Conservation (phyloP, 306 rosid species). For the Citrullus amarus region DNA sequence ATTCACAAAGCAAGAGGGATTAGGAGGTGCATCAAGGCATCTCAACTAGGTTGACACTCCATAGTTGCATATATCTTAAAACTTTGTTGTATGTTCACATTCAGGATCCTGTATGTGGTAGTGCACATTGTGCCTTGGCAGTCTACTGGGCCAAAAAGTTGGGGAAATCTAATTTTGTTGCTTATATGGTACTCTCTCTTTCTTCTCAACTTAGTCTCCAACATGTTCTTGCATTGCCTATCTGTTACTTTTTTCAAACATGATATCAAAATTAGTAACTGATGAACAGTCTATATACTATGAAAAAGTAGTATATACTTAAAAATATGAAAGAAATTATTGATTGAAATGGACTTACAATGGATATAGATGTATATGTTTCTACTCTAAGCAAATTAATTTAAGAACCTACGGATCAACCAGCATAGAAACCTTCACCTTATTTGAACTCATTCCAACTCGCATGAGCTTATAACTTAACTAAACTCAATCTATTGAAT, state of each 20-base stretch:
- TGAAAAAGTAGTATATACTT: background rate
- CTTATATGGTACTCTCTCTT: constrained; percentile 38
- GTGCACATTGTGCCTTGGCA: constrained; percentile 63
- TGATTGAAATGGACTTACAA: background rate
- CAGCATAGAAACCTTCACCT: background rate
- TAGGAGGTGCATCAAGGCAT: too few species aligned
- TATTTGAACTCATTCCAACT: background rate
- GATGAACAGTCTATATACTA: background rate
- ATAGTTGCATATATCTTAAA: background rate
- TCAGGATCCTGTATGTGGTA: constrained; percentile 64
- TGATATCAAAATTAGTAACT: background rate
- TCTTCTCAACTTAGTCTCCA: too few species aligned
- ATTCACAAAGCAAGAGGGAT: too few species aligned
- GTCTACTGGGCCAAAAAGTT: constrained; percentile 54
- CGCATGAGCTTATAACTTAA: too few species aligned
- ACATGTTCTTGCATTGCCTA: too few species aligned
- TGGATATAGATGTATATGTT: too few species aligned
- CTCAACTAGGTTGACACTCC: too few species aligned
- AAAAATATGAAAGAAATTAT: background rate
- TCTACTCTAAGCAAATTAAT: background rate
- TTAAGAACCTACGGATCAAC: background rate
- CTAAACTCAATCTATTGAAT: background rate
- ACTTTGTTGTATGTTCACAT: background rate
- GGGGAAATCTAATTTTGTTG: constrained; percentile 52
- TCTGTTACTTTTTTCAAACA: too few species aligned